Base-by-base conservation (phyloP, 176 grass and related monocot species). In the Oryza longistaminata region DNA sequence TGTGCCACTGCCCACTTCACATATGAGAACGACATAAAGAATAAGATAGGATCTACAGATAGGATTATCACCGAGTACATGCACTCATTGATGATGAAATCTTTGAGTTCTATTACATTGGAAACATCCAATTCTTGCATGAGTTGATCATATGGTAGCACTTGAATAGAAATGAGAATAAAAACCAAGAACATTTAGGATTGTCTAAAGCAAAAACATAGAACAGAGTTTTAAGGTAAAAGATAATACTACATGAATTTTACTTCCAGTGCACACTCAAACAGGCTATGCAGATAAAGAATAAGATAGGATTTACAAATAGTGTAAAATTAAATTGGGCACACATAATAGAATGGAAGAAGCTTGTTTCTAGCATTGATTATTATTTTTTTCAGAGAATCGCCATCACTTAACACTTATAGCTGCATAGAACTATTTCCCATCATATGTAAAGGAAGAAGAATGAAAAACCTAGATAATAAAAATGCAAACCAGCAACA, bases 71-170 rank as follows among this genome's bases (percentile, higher is more conserved):
- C 97, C n/a, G 90, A 91, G 82, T 99, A 99, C 97, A 99, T 99
- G 91, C 97, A 99, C 81, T 99, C 97, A 67, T 96, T 99, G 79
- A 99, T 96, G 55, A 99, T 92, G 75, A 99, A 99, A 85, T 99
- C 97, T 91, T 99, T 93, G 35, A 99, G 93, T 81, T 99, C 93
- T 85, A 93, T 94, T 52, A 99, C 93, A 66, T 99, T 99, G 60
- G 90, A 96, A 77, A 99, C 91, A 15, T 94, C 97, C 78, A 99
- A 84, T 85, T 99, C 97, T 94, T 99, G 88, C 97, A 99, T 99
- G 34, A 99, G 88, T 27, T 96, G 89, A 86, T 96, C 93, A 91
- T 99, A 99, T 14, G 88, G 93, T 75, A 99, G 87, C 77, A 99
- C 77, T 92, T 99, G 80, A 88, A 64, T 40, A 82, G 49, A 13